These are phyloP conservation scores for Trametopsis cervina DNA, from an alignment of 768 basidiomycete genomes.

Conservation along the genomic window DNA sequence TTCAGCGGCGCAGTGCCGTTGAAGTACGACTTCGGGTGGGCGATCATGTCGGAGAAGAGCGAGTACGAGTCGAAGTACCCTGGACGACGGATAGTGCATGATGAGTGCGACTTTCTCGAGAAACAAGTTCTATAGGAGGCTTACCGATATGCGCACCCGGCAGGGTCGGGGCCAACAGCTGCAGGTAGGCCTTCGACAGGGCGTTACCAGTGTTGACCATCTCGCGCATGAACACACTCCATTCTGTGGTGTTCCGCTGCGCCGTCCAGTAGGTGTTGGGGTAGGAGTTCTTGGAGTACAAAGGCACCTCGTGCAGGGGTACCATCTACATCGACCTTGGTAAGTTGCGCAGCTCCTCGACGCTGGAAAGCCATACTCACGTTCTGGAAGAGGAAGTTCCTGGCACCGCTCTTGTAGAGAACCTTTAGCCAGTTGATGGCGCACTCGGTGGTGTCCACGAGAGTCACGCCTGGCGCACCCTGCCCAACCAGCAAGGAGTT, in stretches of 20 bases:
- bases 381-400: conserved; percentile 66
- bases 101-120: too few relatives aligned
- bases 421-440: conserved; percentile 53
- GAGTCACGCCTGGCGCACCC: conserved; percentile 36
- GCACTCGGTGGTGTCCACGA: conserved; percentile 52
- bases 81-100: conserved; percentile 16
- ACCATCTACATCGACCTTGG: conserved; percentile 26
- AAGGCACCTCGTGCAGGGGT: conserved; percentile 23
- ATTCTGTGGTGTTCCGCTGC: conserved; percentile 27
- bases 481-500: conserved; percentile 47
- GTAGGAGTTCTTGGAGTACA: conserved; percentile 27
- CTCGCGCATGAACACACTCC: conserved; percentile 28
- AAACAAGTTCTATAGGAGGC: conserved; percentile 14
- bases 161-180: conserved; percentile 19
- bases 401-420: conserved; percentile 50
- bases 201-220: conserved; percentile 25
- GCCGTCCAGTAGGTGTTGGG: conserved; percentile 28
- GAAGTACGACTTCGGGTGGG: conserved; percentile 41
- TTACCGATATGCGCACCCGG: conserved; percentile 51
- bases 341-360: background rate
- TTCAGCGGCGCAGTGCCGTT: conserved; percentile 59
- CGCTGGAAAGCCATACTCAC: conserved; percentile 27
- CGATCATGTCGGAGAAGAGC: conserved; percentile 51
- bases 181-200: conserved; percentile 21
- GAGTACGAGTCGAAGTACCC: conserved; percentile 55